phyloP scores from a whole-genome alignment of 139 green algal species.

The Gonium pectorale region DNA sequence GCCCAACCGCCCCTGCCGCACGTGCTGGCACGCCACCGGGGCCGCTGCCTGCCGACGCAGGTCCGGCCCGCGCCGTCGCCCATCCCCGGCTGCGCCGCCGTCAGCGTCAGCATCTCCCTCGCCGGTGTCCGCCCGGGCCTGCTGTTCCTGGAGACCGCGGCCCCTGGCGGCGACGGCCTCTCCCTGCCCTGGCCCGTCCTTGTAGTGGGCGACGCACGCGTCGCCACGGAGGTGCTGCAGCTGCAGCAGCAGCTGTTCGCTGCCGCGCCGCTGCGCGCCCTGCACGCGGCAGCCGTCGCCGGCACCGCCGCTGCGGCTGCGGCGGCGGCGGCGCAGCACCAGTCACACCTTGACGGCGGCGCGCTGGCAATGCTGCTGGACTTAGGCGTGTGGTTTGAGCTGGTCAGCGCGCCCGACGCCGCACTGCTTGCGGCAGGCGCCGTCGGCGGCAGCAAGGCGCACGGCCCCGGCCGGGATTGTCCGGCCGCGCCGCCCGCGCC shows the following conservation, averaged over 20 bases:
- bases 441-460: too few relatives aligned
- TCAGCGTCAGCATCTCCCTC: background rate
- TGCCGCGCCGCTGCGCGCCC: slow-evolving; percentile 9
- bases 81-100: background rate
- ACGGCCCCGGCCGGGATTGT: background rate
- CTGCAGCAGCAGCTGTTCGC: slow-evolving; percentile 24
- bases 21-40: slow-evolving; percentile 11
- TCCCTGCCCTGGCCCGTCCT: slow-evolving; percentile 42
- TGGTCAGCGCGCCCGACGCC: background rate
- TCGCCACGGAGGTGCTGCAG: slow-evolving; percentile 24
- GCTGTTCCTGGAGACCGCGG: slow-evolving; percentile 18
- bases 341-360: slow-evolving; percentile 14
- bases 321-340: background rate
- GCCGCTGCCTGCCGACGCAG: slow-evolving; percentile 10
- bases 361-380: slow-evolving; percentile 24
- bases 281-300: background rate
- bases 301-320: background rate
- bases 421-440: background rate
- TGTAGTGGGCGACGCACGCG: background rate
- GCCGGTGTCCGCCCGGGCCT: background rate
- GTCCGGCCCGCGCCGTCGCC: background rate
- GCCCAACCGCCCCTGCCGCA: background rate
- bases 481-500: background rate
- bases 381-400: slow-evolving; percentile 35
- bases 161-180: background rate